Percentiles rank a stretch among this genome's conserved stretches.
Evolutionary conservation across 768 basidiomycete species (phyloP).

Genomic region (Holtermanniella nyarrowii): DNA sequence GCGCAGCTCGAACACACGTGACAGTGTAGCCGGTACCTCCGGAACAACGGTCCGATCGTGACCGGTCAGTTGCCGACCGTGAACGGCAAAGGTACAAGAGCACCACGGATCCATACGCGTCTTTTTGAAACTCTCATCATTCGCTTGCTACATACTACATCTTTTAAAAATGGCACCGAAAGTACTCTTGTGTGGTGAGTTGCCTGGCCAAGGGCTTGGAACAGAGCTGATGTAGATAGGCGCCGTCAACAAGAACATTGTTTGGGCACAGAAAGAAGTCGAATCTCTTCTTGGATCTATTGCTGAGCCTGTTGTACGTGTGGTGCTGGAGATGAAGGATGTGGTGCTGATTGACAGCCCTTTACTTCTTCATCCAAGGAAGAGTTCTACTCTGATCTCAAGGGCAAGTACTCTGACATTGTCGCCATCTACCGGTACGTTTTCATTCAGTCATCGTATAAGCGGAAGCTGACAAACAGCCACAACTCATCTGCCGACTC

Average conservation of each 20-base stretch:
- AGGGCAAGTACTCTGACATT: slow-evolving; percentile 61
- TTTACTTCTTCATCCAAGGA: slow-evolving; percentile 55
- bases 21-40: too few species aligned
- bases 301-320: not conserved
- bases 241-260: not conserved
- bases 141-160: too few species aligned
- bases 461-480: not conserved
- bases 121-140: too few species aligned
- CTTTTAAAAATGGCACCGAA: not conserved
- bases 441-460: slow-evolving; percentile 1
- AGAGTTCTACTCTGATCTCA: slow-evolving; percentile 58
- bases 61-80: too few species aligned
- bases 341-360: slow-evolving; percentile 36
- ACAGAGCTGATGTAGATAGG: not conserved
- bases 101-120: too few species aligned
- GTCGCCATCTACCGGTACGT: slow-evolving; percentile 60
- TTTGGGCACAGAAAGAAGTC: not conserved
- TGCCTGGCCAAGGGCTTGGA: not conserved
- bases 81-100: too few species aligned
- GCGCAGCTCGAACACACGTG: too few species aligned
- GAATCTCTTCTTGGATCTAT: not conserved
- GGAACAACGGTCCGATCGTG: too few species aligned
- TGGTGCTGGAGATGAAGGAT: not conserved
- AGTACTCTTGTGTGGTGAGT: not conserved
- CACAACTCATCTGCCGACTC: slow-evolving; percentile 56